These are phyloP conservation scores for Trametes pubescens DNA, from an alignment of 1,284 basidiomycete genomes.

Conservation along the genomic window DNA sequence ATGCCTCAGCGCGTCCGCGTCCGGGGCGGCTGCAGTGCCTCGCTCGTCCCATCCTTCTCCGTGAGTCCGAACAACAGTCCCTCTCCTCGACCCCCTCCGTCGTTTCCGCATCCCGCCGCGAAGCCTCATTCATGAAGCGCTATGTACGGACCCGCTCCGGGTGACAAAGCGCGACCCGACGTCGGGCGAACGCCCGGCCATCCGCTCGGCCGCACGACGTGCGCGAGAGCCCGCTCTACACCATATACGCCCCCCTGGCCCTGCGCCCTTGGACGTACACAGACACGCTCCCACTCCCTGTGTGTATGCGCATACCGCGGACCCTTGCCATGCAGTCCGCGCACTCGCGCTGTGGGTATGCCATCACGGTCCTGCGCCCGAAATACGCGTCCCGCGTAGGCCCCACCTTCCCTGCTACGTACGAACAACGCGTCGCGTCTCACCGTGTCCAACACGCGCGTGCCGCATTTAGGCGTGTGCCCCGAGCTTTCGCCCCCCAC, in stretches of 20 bases:
- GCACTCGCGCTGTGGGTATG: slow-evolving; percentile 19
- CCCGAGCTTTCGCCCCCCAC: slow-evolving; percentile 18
- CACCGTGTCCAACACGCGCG: slow-evolving; percentile 11
- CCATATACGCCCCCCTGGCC: neutral
- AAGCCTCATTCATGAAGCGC: neutral
- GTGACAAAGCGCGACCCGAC: neutral
- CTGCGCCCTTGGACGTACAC: neutral
- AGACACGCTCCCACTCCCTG: slow-evolving; percentile 3
- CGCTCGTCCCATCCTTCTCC: neutral
- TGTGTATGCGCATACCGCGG: slow-evolving; percentile 10
- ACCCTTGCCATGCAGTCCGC: neutral
- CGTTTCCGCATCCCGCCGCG: neutral
- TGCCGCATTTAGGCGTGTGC: slow-evolving; percentile 9
- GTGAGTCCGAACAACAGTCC: neutral
- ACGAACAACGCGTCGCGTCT: slow-evolving; percentile 10
- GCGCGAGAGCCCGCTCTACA: neutral
- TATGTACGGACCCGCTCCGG: slow-evolving; percentile 5
- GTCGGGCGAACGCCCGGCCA: slow-evolving; percentile 2
- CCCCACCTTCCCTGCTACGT: slow-evolving; percentile 1
- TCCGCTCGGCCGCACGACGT: neutral
- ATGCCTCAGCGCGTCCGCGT: neutral
- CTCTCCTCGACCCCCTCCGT: neutral
- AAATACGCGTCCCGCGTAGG: slow-evolving; percentile 14
- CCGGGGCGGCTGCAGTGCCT: slow-evolving; percentile 6
- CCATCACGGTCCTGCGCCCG: slow-evolving; percentile 20